phyloP scores from a whole-genome alignment of 768 basidiomycete species.

The Agrocybe chaxingu region DNA sequence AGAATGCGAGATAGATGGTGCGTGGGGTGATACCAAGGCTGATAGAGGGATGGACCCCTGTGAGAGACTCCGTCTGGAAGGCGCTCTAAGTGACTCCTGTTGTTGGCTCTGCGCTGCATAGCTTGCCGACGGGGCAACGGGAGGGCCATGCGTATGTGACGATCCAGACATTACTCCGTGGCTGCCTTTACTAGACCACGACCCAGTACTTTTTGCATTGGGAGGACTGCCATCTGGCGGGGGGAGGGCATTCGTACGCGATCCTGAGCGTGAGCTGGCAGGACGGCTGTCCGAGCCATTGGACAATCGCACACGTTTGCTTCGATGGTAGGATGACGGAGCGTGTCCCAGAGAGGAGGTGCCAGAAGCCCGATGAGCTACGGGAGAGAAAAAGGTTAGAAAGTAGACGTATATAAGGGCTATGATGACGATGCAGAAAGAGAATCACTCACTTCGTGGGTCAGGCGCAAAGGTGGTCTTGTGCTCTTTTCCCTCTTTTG shows the following conservation, averaged over 20 bases:
- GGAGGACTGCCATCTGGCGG: constrained; percentile 26
- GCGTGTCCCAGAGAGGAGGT: constrained; percentile 44
- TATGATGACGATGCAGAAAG: not conserved
- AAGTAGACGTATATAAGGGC: constrained; percentile 11
- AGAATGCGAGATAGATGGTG: constrained; percentile 62
- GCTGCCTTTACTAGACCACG: constrained; percentile 41
- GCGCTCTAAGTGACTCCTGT: constrained; percentile 24
- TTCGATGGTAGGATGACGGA: constrained; percentile 67
- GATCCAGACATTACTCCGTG: constrained; percentile 17
- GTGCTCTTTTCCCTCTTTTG: constrained; percentile 52
- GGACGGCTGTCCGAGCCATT: constrained; percentile 31
- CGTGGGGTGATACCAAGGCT: constrained; percentile 74
- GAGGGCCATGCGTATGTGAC: constrained; percentile 19
- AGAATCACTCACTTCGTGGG: constrained; percentile 50
- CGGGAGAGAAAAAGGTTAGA: constrained; percentile 18
- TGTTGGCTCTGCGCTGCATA: constrained; percentile 18
- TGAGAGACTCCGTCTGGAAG: constrained; percentile 57
- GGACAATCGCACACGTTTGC: constrained; percentile 64
- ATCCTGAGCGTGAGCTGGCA: constrained; percentile 35
- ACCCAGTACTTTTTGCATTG: constrained; percentile 42
- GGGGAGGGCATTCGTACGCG: constrained; percentile 22
- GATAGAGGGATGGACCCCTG: constrained; percentile 78
- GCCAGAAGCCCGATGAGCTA: constrained; percentile 50
- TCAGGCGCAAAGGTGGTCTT: constrained; percentile 63
- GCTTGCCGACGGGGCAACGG: constrained; percentile 20